Conservation (phyloP, 352 stramenopile genomes). For the Globisporangium canariense region DNA sequence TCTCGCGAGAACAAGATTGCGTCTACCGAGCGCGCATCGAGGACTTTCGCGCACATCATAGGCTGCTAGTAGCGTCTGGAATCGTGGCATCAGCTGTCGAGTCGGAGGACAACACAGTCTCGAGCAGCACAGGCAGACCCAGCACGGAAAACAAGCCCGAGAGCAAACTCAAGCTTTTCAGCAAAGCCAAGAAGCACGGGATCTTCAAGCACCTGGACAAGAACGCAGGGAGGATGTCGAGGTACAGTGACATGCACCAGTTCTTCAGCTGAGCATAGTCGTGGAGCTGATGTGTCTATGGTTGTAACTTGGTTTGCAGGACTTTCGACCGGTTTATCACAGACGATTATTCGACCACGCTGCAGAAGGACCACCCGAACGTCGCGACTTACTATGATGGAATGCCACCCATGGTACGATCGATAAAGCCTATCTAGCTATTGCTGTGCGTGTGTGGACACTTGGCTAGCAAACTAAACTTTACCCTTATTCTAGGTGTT, state of each 20-base stretch:
- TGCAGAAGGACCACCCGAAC: slow-evolving; percentile 59
- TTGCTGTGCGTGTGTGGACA: not conserved
- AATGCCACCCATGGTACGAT: slow-evolving; percentile 13
- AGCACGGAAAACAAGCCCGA: slow-evolving; percentile 47
- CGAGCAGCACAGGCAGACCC: slow-evolving; percentile 25
- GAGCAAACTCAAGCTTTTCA: slow-evolving; percentile 50
- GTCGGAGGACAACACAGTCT: slow-evolving; percentile 27
- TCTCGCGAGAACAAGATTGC: slow-evolving; percentile 58
- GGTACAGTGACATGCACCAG: slow-evolving; percentile 25
- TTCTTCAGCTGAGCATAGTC: too few species aligned
- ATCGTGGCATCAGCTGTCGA: slow-evolving; percentile 74
- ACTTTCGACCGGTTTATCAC: slow-evolving; percentile 71
- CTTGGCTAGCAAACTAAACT: not conserved
- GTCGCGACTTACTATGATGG: slow-evolving; percentile 64
- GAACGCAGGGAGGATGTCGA: slow-evolving; percentile 37
- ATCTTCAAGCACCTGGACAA: slow-evolving; percentile 62
- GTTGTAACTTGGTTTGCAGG: slow-evolving; percentile 23
- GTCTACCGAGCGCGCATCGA: slow-evolving; percentile 71
- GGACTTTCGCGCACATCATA: slow-evolving; percentile 82
- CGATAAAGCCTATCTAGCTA: too few species aligned
- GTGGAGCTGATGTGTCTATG: too few species aligned
- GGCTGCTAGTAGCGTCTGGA: slow-evolving; percentile 70
- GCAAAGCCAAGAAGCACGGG: slow-evolving; percentile 53
- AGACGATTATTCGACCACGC: slow-evolving; percentile 46
- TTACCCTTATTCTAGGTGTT: slow-evolving; percentile 21